These are phyloP conservation scores for Tetradesmus lagerheimii DNA, from an alignment of 139 green algal species.

Conservation along the genomic window DNA sequence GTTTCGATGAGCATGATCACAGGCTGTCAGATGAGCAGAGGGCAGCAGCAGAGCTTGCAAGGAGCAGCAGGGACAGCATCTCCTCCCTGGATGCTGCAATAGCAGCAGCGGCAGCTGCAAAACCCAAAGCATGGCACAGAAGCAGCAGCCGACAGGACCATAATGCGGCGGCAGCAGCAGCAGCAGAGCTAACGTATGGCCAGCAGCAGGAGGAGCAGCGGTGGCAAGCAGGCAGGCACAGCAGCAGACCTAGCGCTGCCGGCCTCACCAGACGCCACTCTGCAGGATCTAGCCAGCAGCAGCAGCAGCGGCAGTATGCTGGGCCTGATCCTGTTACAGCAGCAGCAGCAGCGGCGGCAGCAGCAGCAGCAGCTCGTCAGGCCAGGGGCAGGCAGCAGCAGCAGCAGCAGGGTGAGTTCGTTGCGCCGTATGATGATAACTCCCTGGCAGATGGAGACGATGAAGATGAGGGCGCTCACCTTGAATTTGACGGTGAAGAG, in stretches of 20 bases:
- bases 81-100: neutral
- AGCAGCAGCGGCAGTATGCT: slow-evolving; percentile 4
- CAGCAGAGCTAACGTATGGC: neutral
- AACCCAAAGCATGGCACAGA: neutral
- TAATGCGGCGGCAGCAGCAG: neutral
- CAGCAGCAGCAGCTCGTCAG: neutral
- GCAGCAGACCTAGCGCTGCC: neutral
- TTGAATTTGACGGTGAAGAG: neutral
- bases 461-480: neutral
- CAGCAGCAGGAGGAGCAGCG: slow-evolving; percentile 25
- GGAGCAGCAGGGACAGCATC: neutral
- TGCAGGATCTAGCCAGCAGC: neutral
- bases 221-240: neutral
- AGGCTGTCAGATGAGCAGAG: neutral
- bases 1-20: neutral
- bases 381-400: neutral
- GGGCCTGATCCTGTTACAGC: neutral
- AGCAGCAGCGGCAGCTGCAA: slow-evolving; percentile 6
- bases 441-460: neutral
- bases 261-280: neutral
- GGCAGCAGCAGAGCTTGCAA: neutral
- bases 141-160: neutral
- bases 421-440: slow-evolving; percentile 19
- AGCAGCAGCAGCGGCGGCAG: neutral
- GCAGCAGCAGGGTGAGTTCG: slow-evolving; percentile 5